Conservation (phyloP, 352 stramenopile genomes). For the Proteromonas lacertae region DNA sequence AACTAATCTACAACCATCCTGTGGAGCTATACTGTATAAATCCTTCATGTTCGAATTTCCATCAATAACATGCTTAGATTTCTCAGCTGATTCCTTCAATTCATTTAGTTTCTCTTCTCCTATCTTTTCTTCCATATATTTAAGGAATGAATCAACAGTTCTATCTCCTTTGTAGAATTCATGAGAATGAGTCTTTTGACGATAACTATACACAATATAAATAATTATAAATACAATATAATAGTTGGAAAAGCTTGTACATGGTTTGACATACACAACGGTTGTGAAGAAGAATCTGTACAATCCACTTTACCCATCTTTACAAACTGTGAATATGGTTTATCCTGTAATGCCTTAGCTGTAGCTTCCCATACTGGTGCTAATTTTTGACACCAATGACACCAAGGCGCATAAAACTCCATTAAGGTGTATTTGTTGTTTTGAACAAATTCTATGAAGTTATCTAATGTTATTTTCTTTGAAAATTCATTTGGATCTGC, state of each 20-base stretch:
- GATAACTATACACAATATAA: conserved; percentile 17
- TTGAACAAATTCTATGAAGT: conserved; percentile 22
- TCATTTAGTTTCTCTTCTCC: neutral
- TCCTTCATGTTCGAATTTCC: neutral
- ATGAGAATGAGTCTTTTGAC: neutral
- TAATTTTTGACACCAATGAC: conserved; percentile 71
- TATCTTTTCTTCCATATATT: neutral
- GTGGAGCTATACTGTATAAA: neutral
- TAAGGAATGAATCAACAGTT: neutral
- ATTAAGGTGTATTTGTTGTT: conserved; percentile 70
- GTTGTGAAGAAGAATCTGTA: conserved; percentile 35
- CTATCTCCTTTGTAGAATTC: neutral
- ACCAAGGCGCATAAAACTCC: conserved; percentile 72
- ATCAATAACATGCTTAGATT: neutral
- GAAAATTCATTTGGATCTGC: conserved; percentile 8
- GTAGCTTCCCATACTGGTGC: conserved; percentile 66
- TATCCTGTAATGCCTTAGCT: conserved; percentile 31
- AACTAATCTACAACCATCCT: neutral
- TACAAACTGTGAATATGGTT: conserved; percentile 13
- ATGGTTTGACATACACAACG: conserved; percentile 58
- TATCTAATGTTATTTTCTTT: too few relatives aligned
- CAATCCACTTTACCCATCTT: conserved; percentile 48
- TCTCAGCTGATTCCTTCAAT: neutral
- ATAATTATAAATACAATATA: conserved; percentile 54
- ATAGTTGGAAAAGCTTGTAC: conserved; percentile 79